Evolutionary conservation across 345 rosid genomes (phyloP), one percentile per base, ranked within the genome.

Genomic region (Chamaenerion angustifolium): DNA sequence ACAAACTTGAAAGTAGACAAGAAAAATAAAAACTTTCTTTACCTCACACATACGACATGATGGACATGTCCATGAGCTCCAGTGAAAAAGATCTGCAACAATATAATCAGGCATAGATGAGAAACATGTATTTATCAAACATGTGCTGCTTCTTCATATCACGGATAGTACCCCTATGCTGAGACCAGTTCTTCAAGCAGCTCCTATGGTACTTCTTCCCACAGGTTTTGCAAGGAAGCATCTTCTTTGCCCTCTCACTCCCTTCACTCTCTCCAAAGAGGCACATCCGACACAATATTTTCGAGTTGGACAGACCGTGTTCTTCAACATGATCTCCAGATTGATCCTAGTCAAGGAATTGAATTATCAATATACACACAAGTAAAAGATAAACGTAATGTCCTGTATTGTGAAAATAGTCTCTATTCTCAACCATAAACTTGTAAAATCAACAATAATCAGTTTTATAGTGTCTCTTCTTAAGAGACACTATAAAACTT

Each of bases 1-100:
- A 31, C 7, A 8, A 5, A 31, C 37, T 31, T 31, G 37, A 31
- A 31, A 31, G 37, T 31, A 31, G 37, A 31, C 37, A 5, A 5
- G 8, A 31, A 31, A 16, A 2, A 2, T 5, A 23, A 23, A 16
- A 45, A 12, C 31, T 31, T 31, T 31, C 10, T 25, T 37, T 68
- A 89, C 99, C 96, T 93, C 99, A 52, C 99, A 93, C 53, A 51
- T 79, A 46, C 94, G 82, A 57, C 99, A 93, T 53, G 89, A 80
- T 3, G 96, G 96, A 59, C 99, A 93, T 21, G 81, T 79, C 99
- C 99, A 93, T 6, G 94, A 82, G 71, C 88, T 93, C 99, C 99
- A 93, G 55, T 82, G 92, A 68, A 93, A 88, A 40, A 93, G 72
- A 85, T 93, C 96, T 92, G 81, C 71, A 65, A 67, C 18, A 40